Percentiles rank a stretch among this genome's conserved stretches.
Evolutionary conservation across 164 flowering plant genomes (phyloP).

Genomic region (Piper longum): DNA sequence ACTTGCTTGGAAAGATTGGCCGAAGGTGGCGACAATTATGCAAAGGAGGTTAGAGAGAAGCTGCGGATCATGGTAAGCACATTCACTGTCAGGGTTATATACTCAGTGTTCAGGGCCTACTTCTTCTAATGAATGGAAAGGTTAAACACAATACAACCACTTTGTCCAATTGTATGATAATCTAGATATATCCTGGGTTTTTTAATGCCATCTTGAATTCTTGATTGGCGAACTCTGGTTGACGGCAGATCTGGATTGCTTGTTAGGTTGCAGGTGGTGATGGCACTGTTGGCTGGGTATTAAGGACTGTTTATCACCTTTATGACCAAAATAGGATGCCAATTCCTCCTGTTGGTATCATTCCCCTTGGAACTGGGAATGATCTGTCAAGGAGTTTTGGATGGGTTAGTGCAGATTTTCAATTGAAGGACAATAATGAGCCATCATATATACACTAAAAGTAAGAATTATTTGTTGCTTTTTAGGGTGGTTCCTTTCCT

Average conservation of each 20-base stretch:
- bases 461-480: not conserved
- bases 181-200: too few relatives aligned
- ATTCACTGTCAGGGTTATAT: not conserved
- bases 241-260: not conserved
- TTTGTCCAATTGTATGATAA: too few relatives aligned
- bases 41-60: conserved; percentile 63
- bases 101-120: too few relatives aligned
- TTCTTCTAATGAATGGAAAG: not conserved
- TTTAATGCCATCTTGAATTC: too few relatives aligned
- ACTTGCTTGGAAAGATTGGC: conserved; percentile 73
- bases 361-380: conserved; percentile 98
- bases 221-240: too few relatives aligned
- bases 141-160: not conserved
- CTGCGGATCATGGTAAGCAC: conserved; percentile 72
- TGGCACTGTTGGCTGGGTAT: conserved; percentile 98
- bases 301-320: conserved; percentile 69
- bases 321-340: conserved; percentile 40
- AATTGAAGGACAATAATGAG: not conserved
- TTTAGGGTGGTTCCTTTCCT: conserved; percentile 97
- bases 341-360: conserved; percentile 77
- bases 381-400: conserved; percentile 90
- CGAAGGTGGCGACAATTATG: conserved; percentile 54
- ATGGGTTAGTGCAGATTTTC: conserved; percentile 46
- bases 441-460: not conserved
- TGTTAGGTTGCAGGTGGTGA: conserved; percentile 98